Base-by-base conservation (phyloP, 805 yeast genomes). In the Debaryomyces prosopidis region DNA sequence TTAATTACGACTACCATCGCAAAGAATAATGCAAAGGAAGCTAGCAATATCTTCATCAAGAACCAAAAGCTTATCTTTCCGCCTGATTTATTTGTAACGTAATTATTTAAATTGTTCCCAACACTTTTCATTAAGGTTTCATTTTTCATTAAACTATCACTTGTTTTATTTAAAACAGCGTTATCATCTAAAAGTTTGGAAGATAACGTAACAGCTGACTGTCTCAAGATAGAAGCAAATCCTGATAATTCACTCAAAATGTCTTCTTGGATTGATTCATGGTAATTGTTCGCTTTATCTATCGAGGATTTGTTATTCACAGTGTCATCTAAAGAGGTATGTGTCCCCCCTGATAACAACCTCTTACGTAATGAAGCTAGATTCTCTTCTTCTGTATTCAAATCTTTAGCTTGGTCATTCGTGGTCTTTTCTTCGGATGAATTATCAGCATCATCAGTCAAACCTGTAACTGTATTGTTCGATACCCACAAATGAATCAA, bases 161-260 rank as follows among this genome's bases (percentile, higher is more conserved):
- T 58, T 1, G 76, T 63, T 36, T 62, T 60, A 12, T 62, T 52
- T 20, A 73, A 54, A n/a, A 68, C 52, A 19, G 49, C 57, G 17
- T 65, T 53, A 49, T 72, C 77, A 30, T 65, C 74, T 16, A 51
- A 56, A 18, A 69, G 57, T 48, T 57, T 73, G 46, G 55, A 59
- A 50, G 69, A 79, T 15, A 71, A 69, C 5, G 57, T 53, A 26
- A 68, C 50, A 1, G 85, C 84, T 15, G 80, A 76, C 19, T 62
- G 58, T 49, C 76, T 79, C 50, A 81, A 69, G 6, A 68, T 61
- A 6, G 69, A 54, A 0, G 82, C 81, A 62, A 81, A 69, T 15
- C 66, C 73, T 3, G 75, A 57, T 40, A 81, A 63, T 34, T 81
- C 84, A 23, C 59, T 60, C 27, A 81, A 56, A 12, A 81, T 62